Percentiles rank a stretch among this genome's conserved stretches.
phyloP scores from a whole-genome alignment of 768 basidiomycete genomes.

The Peribolospora baueri region DNA sequence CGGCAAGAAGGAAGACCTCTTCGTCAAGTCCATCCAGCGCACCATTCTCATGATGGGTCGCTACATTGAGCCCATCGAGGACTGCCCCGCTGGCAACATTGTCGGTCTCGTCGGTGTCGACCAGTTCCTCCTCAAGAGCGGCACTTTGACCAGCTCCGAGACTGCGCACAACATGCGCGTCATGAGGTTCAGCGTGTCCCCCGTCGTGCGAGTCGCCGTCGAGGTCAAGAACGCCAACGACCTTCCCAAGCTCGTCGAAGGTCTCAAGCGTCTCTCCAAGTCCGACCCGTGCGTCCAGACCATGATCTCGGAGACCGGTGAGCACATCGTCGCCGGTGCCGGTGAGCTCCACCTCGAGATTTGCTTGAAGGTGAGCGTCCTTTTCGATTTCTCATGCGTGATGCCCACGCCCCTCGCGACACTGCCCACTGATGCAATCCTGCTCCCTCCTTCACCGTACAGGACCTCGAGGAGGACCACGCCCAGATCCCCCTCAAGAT shows the following conservation, averaged over 20 bases:
- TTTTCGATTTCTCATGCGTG: not conserved
- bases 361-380: slow-evolving; percentile 57
- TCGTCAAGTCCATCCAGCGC: slow-evolving; percentile 92
- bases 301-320: slow-evolving; percentile 72
- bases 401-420: slow-evolving; percentile 1
- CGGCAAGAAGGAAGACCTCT: slow-evolving; percentile 95
- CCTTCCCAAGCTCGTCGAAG: slow-evolving; percentile 97
- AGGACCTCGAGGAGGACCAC: slow-evolving; percentile 99
- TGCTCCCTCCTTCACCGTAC: not conserved
- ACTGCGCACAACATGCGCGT: slow-evolving; percentile 99
- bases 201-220: slow-evolving; percentile 94
- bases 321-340: slow-evolving; percentile 97
- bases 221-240: slow-evolving; percentile 99
- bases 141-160: slow-evolving; percentile 90
- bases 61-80: slow-evolving; percentile 92
- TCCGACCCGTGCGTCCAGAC: slow-evolving; percentile 98
- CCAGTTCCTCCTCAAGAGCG: slow-evolving; percentile 98
- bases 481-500: slow-evolving; percentile 97
- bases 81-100: slow-evolving; percentile 97
- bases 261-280: slow-evolving; percentile 98
- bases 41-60: slow-evolving; percentile 99
- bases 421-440: too few relatives aligned
- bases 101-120: slow-evolving; percentile 98
- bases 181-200: slow-evolving; percentile 94
- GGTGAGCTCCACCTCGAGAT: slow-evolving; percentile 99